These are phyloP conservation scores for Penicillium diatomitis DNA, from an alignment of 495 filamentous ascomycete genomes.

Conservation along the genomic window DNA sequence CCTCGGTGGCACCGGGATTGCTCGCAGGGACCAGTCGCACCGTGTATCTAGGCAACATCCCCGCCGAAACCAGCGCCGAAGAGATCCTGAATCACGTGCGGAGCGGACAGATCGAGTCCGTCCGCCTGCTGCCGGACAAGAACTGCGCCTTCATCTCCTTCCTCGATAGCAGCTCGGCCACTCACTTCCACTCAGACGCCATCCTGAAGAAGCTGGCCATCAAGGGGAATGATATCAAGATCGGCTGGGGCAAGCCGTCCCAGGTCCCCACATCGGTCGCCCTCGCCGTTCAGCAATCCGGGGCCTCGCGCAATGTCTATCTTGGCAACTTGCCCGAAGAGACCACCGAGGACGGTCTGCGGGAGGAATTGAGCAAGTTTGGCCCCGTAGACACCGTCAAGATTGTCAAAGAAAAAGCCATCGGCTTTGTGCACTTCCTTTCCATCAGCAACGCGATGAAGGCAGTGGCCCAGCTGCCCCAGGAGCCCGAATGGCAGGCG, in stretches of 20 bases:
- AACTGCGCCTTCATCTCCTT: constrained; percentile 99
- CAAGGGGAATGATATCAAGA: constrained; percentile 97
- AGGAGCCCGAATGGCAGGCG: constrained; percentile 93
- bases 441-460: constrained; percentile 98
- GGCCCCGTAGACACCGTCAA: constrained; percentile 95
- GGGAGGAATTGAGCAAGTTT: constrained; percentile 94
- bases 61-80: constrained; percentile 94
- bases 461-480: constrained; percentile 92
- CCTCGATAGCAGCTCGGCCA: constrained; percentile 90
- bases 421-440: constrained; percentile 96
- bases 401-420: constrained; percentile 95
- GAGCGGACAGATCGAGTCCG: constrained; percentile 97
- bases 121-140: constrained; percentile 92
- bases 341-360: constrained; percentile 79
- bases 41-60: constrained; percentile 96
- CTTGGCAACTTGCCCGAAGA: constrained; percentile 90
- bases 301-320: constrained; percentile 97
- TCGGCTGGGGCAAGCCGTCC: constrained; percentile 97
- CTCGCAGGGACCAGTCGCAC: constrained; percentile 89
- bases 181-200: constrained; percentile 98
- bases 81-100: constrained; percentile 95
- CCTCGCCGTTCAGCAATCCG: constrained; percentile 91
- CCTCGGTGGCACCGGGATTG: constrained; percentile 68
- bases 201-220: constrained; percentile 98
- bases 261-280: constrained; percentile 97